Percentiles rank a stretch among this genome's conserved stretches.
These are phyloP conservation scores for Neofusicoccum umdonicola DNA, from an alignment of 2,329 filamentous ascomycete genomes.

Conservation along the genomic window DNA sequence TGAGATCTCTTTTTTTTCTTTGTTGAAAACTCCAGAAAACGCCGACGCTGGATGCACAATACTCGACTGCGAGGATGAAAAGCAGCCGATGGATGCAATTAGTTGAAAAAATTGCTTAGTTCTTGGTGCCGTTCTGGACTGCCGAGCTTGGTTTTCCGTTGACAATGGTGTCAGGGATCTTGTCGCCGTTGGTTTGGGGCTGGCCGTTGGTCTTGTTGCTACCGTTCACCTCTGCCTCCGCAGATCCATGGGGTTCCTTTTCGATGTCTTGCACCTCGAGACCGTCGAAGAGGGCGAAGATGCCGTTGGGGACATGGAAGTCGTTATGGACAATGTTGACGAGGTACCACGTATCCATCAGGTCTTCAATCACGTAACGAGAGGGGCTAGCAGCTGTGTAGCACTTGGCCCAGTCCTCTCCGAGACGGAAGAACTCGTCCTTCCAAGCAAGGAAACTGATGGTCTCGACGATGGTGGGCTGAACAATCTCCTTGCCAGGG, in stretches of 20 bases:
- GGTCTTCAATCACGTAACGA: slow-evolving; percentile 71
- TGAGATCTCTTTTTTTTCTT: slow-evolving; percentile 2
- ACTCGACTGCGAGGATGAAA: slow-evolving; percentile 4
- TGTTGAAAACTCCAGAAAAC: slow-evolving; percentile 18
- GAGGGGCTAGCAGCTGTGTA: slow-evolving; percentile 75
- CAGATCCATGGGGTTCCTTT: slow-evolving; percentile 25
- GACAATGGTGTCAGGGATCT: slow-evolving; percentile 2
- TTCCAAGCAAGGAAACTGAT: slow-evolving; percentile 98
- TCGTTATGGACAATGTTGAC: slow-evolving; percentile 99
- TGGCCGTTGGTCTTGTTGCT: not conserved
- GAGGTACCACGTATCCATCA: slow-evolving; percentile 90
- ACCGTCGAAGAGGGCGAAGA: slow-evolving; percentile 83
- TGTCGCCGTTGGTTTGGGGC: not conserved
- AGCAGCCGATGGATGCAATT: not conserved
- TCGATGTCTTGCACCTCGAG: slow-evolving; percentile 68
- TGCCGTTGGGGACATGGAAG: slow-evolving; percentile 78
- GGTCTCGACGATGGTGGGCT: slow-evolving; percentile 98
- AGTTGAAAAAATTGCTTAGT: not conserved
- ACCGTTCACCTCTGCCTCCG: not conserved
- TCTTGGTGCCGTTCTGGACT: slow-evolving; percentile 7
- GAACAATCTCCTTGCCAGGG: slow-evolving; percentile 98
- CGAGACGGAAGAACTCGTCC: slow-evolving; percentile 92
- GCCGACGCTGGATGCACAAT: slow-evolving; percentile 16
- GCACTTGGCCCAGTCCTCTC: slow-evolving; percentile 91
- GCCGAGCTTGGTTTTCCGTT: slow-evolving; percentile 13